Base-by-base conservation (phyloP, 495 filamentous ascomycete genomes). In the Aspergillus bridgeri region DNA sequence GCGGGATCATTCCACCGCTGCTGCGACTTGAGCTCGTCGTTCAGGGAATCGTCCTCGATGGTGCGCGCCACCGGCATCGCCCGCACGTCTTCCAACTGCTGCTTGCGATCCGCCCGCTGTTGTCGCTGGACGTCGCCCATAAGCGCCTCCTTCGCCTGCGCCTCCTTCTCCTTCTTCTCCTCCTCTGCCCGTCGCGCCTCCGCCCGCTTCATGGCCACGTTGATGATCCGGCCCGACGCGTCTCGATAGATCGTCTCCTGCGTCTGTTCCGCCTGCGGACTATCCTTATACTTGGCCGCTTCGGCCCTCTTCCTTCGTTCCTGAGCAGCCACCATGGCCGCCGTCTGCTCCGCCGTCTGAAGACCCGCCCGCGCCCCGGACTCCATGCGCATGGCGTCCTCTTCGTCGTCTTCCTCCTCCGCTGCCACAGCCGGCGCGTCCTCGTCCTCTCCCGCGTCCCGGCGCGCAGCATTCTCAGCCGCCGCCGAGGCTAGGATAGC, bases 1-100 rank as follows among this genome's bases (percentile, higher is more conserved):
- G 93, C 93, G 8, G 94, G 95, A 77, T 99, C 94, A 73, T 94
- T 89, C 94, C 94, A 99, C 63, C 92, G 74, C 52, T 85, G 84
- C 60, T 75, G 65, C 51, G 82, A 83, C 75, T 82, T 88, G 68
- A 97, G 65, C 73, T 96, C 92, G 47, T 83, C 80, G 60, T 99
- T 99, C 74, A 98, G 63, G 20, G 85, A 84, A 62, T 75, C 84
- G 66, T 99, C 95, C 62, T 98, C 93, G 18, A 81, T 83, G 49
- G 81, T 83, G 58, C 95, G 70, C 54, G 92, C 91, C 27, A 99
- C 63, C 4, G 84, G 79, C 89, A 97, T 87, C 53, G 85, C 80
- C 68, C 83, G 87, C 13, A 90, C 91, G 23, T 96, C 90, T 60
- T 86, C 76, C 17, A 97, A 69, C 59, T 83, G 72, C 73, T 87